Percentiles rank a stretch among this genome's conserved stretches.
phyloP scores from a whole-genome alignment of 176 grass and related monocot species.

The Lolium perenne region DNA sequence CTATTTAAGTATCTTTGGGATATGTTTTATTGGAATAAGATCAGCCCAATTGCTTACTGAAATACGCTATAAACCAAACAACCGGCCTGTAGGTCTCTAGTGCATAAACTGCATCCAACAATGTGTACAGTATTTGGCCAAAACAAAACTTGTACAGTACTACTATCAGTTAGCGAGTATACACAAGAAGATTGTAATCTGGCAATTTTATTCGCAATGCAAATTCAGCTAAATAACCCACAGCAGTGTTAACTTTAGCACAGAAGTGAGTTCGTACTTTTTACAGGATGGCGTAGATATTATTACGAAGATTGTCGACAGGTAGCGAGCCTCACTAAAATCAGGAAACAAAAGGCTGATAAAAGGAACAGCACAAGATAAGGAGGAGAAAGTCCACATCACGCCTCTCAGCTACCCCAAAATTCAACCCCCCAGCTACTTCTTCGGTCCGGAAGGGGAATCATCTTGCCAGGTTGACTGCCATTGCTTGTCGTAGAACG shows the following conservation, averaged over 20 bases:
- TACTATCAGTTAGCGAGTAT: too few relatives aligned
- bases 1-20: too few relatives aligned
- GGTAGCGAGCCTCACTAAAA: constrained; percentile 30
- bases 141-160: too few relatives aligned
- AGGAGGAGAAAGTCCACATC: background rate
- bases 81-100: too few relatives aligned
- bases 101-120: too few relatives aligned
- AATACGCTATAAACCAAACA: too few relatives aligned
- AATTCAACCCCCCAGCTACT: constrained; percentile 32
- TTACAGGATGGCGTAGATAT: constrained; percentile 40
- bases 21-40: too few relatives aligned
- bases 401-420: background rate
- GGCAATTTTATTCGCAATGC: too few relatives aligned
- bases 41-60: too few relatives aligned
- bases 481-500: constrained; percentile 98
- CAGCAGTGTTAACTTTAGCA: constrained; percentile 29
- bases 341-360: constrained; percentile 10
- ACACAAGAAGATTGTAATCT: too few relatives aligned
- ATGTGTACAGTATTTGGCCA: too few relatives aligned
- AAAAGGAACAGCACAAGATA: constrained; percentile 25
- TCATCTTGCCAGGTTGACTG: constrained; percentile 95
- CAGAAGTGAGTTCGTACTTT: constrained; percentile 30
- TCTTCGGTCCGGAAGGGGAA: constrained; percentile 43
- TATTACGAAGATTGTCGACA: background rate
- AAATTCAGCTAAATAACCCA: constrained; percentile 13